Conservation (phyloP, 257 asterid species). For the Echium plantagineum region DNA sequence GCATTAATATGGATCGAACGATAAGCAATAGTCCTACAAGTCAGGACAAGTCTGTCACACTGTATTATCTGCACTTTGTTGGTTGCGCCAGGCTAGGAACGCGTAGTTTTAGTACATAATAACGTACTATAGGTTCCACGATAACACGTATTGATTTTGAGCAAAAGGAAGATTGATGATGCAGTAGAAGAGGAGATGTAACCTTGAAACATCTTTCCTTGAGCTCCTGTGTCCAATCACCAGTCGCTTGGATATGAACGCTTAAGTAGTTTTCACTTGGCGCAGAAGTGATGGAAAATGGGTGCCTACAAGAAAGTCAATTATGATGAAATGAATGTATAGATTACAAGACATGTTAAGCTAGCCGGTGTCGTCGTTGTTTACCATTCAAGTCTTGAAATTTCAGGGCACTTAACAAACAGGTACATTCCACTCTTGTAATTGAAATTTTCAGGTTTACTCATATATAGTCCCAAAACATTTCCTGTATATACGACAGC, state of each 20-base stretch:
- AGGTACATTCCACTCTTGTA: slow-evolving; percentile 96
- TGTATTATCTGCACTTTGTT: too few relatives aligned
- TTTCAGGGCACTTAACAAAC: slow-evolving; percentile 76
- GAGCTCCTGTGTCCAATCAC: slow-evolving; percentile 94
- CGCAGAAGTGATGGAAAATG: slow-evolving; percentile 93
- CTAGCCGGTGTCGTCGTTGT: neutral
- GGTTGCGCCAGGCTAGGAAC: too few relatives aligned
- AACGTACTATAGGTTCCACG: neutral
- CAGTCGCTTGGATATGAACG: slow-evolving; percentile 71
- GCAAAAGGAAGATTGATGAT: neutral
- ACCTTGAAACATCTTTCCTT: slow-evolving; percentile 54
- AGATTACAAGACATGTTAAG: neutral
- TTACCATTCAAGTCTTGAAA: slow-evolving; percentile 80
- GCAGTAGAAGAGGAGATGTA: neutral
- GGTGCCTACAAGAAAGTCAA: slow-evolving; percentile 48
- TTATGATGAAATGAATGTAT: neutral
- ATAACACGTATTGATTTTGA: neutral
- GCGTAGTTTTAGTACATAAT: too few relatives aligned
- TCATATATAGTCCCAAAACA: slow-evolving; percentile 77
- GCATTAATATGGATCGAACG: slow-evolving; percentile 1
- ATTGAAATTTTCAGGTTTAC: slow-evolving; percentile 69
- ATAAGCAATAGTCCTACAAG: neutral
- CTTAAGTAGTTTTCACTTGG: slow-evolving; percentile 76
- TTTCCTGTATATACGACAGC: slow-evolving; percentile 81
- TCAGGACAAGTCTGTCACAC: too few relatives aligned